Evolutionary conservation across 352 stramenopile species (phyloP).

Genomic region (Phytophthora ohioensis): DNA sequence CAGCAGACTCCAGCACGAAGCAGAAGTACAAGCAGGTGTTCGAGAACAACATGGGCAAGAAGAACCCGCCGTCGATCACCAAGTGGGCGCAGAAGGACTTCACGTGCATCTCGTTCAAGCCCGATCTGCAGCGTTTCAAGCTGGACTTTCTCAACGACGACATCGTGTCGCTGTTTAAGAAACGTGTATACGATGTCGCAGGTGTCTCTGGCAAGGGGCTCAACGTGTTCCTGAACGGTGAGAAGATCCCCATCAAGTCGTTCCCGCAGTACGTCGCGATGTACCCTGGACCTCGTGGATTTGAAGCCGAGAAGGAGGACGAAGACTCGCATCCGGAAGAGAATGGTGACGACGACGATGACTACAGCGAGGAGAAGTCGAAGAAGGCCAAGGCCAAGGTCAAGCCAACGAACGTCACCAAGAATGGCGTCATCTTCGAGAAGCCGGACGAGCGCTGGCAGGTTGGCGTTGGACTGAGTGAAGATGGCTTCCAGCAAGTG

Average conservation of each 20-base stretch:
- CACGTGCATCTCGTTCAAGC: slow-evolving; percentile 97
- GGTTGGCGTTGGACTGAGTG: slow-evolving; percentile 92
- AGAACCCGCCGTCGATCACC: slow-evolving; percentile 88
- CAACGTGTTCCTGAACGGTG: slow-evolving; percentile 95
- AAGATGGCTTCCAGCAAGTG: slow-evolving; percentile 95
- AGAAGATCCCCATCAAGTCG: slow-evolving; percentile 92
- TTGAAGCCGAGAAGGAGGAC: slow-evolving; percentile 41
- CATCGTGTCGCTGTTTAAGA: slow-evolving; percentile 97
- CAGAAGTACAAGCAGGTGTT: slow-evolving; percentile 95
- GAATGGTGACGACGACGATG: slow-evolving; percentile 41
- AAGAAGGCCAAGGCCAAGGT: slow-evolving; percentile 43
- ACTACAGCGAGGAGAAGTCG: slow-evolving; percentile 37
- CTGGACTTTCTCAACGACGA: slow-evolving; percentile 93
- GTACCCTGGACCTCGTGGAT: slow-evolving; percentile 68
- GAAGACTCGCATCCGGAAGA: slow-evolving; percentile 42
- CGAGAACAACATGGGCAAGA: slow-evolving; percentile 95
- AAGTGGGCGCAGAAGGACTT: slow-evolving; percentile 90
- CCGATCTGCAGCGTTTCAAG: slow-evolving; percentile 95
- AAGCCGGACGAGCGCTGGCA: slow-evolving; percentile 96
- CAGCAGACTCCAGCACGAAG: slow-evolving; percentile 92
- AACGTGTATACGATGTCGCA: slow-evolving; percentile 97
- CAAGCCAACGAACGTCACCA: slow-evolving; percentile 45
- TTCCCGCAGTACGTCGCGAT: slow-evolving; percentile 96
- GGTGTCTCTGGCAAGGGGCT: slow-evolving; percentile 94
- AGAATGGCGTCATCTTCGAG: slow-evolving; percentile 89